Base-by-base conservation (phyloP, 148 eudicot species). In the Persicaria tinctoria region DNA sequence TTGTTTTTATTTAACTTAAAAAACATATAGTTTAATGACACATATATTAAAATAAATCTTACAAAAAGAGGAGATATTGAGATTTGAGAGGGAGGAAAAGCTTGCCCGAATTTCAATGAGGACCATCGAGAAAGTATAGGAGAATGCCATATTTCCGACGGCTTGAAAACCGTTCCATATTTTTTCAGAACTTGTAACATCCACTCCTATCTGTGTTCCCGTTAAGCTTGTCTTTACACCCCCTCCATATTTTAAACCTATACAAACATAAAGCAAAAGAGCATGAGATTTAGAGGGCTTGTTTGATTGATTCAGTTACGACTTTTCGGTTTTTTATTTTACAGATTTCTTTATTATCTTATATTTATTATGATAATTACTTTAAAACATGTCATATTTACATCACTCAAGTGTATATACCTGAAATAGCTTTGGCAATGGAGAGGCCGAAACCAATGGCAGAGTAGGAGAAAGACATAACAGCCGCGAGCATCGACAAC, bases 401-500 rank as follows among this genome's bases (percentile, higher is more conserved):
- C 27, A 23, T 23, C 1, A 23, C 27, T 23, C 27, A 23, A 23
- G 27, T 23, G 27, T 23, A 23, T 23, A 1, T 23, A 23, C 27
- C 27, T 23, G 27, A 9, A 9, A 53, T 53, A 53, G 5, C 11
- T 17, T 78, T 74, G 27, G 78, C 76, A 11, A 81, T 1, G 4
- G 77, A 51, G 13, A 81, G 76, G 48, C 78, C 84, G 18, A 81
- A 68, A 9, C 81, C 84, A 38, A 81, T 81, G 49, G 51, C 12
- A 8, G 81, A 70, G 69, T 81, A 81, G 44, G 76, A 76, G 47
- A 81, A 81, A 0, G 84, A 81, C 81, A 78, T 78, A 59, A 81
- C 41, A 4, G 80, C 84, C 1, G 84, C 81, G 7, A 75, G 76
- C 16, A 75, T 54, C 0, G 84, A 81, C 17, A 81, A 75, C 78